Percentiles rank a stretch among this genome's conserved stretches.
These are phyloP conservation scores for Mucor irregularis DNA, from an alignment of 371 early-diverging fungal genomes.

Conservation along the genomic window DNA sequence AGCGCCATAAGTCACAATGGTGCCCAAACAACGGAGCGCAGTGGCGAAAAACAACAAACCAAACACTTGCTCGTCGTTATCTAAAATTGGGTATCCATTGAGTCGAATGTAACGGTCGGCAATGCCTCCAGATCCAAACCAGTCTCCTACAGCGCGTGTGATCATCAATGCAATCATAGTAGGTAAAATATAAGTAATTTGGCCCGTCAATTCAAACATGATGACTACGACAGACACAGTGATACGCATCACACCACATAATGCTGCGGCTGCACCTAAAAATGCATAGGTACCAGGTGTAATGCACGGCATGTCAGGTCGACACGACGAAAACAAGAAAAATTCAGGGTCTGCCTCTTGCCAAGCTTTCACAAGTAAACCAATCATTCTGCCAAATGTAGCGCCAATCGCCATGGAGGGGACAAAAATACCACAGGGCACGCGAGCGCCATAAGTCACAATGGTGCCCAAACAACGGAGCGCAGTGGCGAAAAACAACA, in stretches of 20 bases:
- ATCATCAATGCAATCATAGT: conserved; percentile 92
- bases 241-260: conserved; percentile 75
- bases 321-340: conserved; percentile 74
- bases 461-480: conserved; percentile 69
- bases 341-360: conserved; percentile 65
- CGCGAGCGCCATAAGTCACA: conserved; percentile 76
- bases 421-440: conserved; percentile 94
- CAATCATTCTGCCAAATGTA: conserved; percentile 88
- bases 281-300: conserved; percentile 96
- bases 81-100: conserved; percentile 88
- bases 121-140: conserved; percentile 81
- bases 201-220: conserved; percentile 97
- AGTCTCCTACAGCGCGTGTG: conserved; percentile 86
- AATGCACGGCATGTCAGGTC: conserved; percentile 83
- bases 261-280: conserved; percentile 92
- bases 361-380: conserved; percentile 74
- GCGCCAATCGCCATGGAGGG: conserved; percentile 97
- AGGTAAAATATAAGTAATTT: conserved; percentile 88
- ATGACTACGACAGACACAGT: conserved; percentile 89
- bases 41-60: conserved; percentile 68
- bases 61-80: conserved; percentile 75
- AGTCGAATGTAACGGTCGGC: conserved; percentile 84
- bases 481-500: conserved; percentile 65
- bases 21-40: conserved; percentile 63
- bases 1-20: conserved; percentile 78